Percentiles rank a stretch among this genome's conserved stretches.
phyloP scores from a whole-genome alignment of 345 rosid genomes.

The Mercurialis annua region DNA sequence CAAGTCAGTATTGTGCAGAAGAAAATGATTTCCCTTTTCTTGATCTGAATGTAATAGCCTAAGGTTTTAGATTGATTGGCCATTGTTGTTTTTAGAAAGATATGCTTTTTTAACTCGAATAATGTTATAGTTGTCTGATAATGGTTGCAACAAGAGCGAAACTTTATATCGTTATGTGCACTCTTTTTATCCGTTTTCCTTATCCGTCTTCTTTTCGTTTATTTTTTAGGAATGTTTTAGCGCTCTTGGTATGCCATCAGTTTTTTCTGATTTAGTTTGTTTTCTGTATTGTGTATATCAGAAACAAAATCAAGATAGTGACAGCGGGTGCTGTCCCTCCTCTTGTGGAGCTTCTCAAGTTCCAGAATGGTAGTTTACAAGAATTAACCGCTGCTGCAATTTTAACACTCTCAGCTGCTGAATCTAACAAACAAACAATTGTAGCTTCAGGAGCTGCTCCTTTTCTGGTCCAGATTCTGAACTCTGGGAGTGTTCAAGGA shows the following conservation, averaged over 20 bases:
- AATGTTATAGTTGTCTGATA: background rate
- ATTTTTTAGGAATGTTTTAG: background rate
- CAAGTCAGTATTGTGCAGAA: background rate
- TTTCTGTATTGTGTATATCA: conserved; percentile 20
- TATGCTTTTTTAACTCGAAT: background rate
- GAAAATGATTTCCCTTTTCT: background rate
- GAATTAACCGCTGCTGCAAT: conserved; percentile 75
- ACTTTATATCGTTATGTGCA: background rate
- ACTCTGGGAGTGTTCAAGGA: conserved; percentile 70
- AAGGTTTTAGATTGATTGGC: background rate
- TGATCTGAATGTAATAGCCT: background rate
- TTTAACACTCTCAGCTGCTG: conserved; percentile 71
- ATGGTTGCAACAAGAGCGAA: background rate
- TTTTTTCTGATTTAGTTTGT: conserved; percentile 6
- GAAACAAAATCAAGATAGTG: conserved; percentile 72
- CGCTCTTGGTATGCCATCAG: background rate
- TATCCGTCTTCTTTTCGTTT: background rate
- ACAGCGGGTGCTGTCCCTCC: conserved; percentile 68
- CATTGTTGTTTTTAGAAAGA: background rate
- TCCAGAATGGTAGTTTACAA: conserved; percentile 43
- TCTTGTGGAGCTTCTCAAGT: conserved; percentile 60
- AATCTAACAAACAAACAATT: conserved; percentile 59
- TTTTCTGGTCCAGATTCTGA: conserved; percentile 62
- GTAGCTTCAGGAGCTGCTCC: conserved; percentile 61
- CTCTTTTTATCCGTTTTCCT: background rate